Evolutionary conservation across 2,329 filamentous ascomycete species (phyloP), one percentile per base, ranked within the genome.

Genomic region (Epichloe brachyelytri): DNA sequence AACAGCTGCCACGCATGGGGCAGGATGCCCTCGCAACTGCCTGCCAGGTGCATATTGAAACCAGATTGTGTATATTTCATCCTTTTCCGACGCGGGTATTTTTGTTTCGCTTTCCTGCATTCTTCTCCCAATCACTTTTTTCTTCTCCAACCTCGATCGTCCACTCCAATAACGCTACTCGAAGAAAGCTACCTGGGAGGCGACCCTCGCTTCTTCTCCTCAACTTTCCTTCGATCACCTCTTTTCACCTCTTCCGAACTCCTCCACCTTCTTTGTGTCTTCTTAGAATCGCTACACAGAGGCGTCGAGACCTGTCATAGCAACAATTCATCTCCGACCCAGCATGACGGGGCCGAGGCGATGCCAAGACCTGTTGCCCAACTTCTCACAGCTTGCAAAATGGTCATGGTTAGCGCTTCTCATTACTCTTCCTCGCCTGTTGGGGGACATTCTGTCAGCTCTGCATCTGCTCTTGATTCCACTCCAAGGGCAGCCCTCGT

Each of bases 401-500:
- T 51, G 46, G 46, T 36, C 33, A 41, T 51, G 49, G 49, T 47
- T 54, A 40, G 43, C 46, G 43, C 47, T 50, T 36, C 45, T 50
- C 46, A 22, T 49, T 20, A 41, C 14, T 43, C 43, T 52, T 39
- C 39, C 26, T 51, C 51, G 45, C 43, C 17, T 44, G 53, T 55
- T 15, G 51, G 53, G 49, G 54, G 59, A 20, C 52, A 56, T 20
- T 54, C 48, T 43, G 53, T 52, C 33, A 46, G 56, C 34, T 47
- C 55, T 8, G 43, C 43, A 48, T 40, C 30, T 34, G 40, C 53
- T 34, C 17, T 53, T 53, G 63, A 62, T 59, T 54, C 47, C 11
- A 49, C 58, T 37, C 58, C 60, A 37, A 59, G 60, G 46, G 66
- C 65, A 53, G 64, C 63, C 20, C 54, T 68, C 45, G 61, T 68